Conservation (phyloP, 306 rosid species). For the Sesbania bispinosa region DNA sequence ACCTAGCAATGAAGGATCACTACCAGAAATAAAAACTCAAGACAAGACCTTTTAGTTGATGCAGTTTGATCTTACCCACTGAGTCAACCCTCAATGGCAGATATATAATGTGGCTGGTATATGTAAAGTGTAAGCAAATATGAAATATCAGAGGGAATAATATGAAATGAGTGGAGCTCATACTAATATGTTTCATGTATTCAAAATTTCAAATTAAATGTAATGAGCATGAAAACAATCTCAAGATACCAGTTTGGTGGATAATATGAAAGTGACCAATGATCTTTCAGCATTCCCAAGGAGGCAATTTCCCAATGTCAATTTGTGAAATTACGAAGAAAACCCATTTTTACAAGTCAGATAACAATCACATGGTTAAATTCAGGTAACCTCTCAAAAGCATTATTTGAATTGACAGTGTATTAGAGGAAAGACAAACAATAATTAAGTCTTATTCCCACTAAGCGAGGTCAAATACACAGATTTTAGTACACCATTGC, state of each 20-base stretch:
- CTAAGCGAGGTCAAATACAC: not conserved
- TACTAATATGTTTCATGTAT: not conserved
- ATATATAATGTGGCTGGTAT: not conserved
- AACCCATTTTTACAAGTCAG: not conserved
- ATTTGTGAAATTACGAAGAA: not conserved
- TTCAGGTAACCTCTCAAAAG: not conserved
- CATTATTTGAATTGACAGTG: not conserved
- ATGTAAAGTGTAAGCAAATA: not conserved
- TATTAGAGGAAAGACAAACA: not conserved
- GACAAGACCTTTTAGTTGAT: not conserved
- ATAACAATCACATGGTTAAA: not conserved
- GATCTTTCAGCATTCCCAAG: not conserved
- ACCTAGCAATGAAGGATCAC: not conserved
- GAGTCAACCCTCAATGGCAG: not conserved
- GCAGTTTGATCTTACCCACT: not conserved
- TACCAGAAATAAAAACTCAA: not conserved
- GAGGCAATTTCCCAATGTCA: not conserved
- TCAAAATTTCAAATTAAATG: not conserved
- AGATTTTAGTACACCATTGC: not conserved
- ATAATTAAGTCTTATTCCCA: not conserved
- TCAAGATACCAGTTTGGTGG: not conserved
- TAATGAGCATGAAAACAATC: not conserved
- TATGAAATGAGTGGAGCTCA: no score
- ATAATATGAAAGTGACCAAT: not conserved
- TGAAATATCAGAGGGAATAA: not conserved